phyloP scores from a whole-genome alignment of 2,329 filamentous ascomycete genomes.

The Ophiostoma sp. region DNA sequence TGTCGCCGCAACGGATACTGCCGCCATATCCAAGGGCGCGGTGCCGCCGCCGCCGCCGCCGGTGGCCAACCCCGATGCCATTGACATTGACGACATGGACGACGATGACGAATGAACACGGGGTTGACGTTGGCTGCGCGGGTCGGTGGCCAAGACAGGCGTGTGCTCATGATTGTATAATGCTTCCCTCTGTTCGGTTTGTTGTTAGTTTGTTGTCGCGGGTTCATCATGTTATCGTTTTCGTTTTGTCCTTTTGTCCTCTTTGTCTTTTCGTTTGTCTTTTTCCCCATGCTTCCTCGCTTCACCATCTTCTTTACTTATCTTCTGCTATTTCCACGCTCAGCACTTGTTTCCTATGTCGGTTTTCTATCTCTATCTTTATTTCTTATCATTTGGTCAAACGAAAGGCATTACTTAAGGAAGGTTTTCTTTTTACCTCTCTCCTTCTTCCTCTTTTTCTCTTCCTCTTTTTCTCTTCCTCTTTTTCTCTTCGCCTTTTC shows the following conservation, averaged over 20 bases:
- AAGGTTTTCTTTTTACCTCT: neutral
- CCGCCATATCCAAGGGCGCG: slow-evolving; percentile 35
- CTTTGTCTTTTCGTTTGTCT: neutral
- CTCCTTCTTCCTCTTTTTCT: neutral
- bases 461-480: neutral
- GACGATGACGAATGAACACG: slow-evolving; percentile 49
- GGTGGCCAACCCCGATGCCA: slow-evolving; percentile 74
- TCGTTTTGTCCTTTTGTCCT: neutral
- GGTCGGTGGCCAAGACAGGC: no score
- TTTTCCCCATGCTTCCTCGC: neutral
- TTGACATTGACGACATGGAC: slow-evolving; percentile 57
- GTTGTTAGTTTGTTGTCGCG: neutral
- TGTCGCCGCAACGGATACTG: slow-evolving; percentile 74
- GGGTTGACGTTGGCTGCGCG: neutral
- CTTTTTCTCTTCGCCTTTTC: neutral
- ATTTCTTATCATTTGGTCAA: neutral
- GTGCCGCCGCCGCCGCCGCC: slow-evolving; percentile 36
- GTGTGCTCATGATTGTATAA: no score
- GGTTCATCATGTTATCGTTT: neutral
- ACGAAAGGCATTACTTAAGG: neutral
- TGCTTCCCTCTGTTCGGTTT: neutral
- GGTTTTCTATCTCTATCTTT: slow-evolving; percentile 17
- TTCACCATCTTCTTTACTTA: no score
- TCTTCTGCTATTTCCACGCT: neutral
- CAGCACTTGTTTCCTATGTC: slow-evolving; percentile 15